Percentiles rank a stretch among this genome's conserved stretches.
phyloP scores from a whole-genome alignment of 2,329 filamentous ascomycete species.

The Fusarium cicatricum region DNA sequence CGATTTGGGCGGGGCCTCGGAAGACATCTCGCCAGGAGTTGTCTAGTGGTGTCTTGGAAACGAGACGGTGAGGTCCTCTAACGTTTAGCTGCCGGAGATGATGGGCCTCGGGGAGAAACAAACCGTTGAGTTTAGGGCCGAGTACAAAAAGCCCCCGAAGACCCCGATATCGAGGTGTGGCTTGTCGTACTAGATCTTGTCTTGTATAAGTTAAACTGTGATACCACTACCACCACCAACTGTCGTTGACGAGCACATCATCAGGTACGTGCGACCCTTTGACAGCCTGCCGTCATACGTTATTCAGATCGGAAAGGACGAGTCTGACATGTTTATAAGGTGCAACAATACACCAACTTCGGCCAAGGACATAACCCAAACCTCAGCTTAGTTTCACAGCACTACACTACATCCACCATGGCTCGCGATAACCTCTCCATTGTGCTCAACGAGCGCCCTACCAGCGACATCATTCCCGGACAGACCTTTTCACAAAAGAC shows the following conservation, averaged over 20 bases:
- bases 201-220: background rate
- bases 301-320: background rate
- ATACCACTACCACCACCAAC: background rate
- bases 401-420: conserved; percentile 46
- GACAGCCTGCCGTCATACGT: conserved; percentile 10
- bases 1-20: conserved; percentile 29
- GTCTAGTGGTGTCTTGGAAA: background rate
- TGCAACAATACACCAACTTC: conserved; percentile 8
- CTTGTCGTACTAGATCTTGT: conserved; percentile 6
- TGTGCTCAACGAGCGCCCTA: conserved; percentile 71
- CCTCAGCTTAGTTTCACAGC: background rate
- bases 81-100: background rate
- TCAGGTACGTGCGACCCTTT: conserved; percentile 6
- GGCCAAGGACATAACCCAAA: conserved; percentile 1
- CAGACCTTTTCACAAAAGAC: conserved; percentile 68
- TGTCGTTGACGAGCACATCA: conserved; percentile 1
- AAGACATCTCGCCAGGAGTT: background rate
- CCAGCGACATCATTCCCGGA: conserved; percentile 66
- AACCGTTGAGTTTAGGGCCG: background rate
- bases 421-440: conserved; percentile 58
- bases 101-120: background rate
- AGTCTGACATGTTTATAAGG: background rate
- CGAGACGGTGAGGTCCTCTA: background rate
- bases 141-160: conserved; percentile 11
- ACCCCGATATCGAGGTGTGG: background rate